A percentile compares a stretch with the other conserved stretches of the same genome.
Evolutionary conservation across 2,329 filamentous ascomycete species (phyloP).

Genomic region (Cladophialophora immunda): DNA sequence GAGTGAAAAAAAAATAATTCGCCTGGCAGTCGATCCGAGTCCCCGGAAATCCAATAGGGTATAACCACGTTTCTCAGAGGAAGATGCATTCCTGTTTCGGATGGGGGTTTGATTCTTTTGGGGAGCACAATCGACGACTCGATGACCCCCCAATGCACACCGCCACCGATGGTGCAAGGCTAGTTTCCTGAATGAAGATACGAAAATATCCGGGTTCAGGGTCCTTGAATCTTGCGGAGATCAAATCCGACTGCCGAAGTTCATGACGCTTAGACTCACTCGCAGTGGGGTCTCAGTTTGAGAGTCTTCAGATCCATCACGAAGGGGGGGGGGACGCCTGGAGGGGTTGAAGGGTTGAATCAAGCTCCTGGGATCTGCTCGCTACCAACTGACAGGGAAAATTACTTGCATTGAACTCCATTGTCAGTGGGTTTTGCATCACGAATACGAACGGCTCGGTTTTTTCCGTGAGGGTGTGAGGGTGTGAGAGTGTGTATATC

Average conservation of each 20-base stretch:
- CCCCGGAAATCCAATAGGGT: not conserved
- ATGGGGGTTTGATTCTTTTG: not conserved
- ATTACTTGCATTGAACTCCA: constrained; percentile 16
- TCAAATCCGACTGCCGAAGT: constrained; percentile 2
- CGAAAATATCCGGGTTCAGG: not conserved
- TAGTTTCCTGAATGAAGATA: not conserved
- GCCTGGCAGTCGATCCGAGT: not conserved
- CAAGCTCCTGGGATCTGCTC: not conserved
- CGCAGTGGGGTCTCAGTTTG: not conserved
- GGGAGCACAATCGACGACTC: not conserved
- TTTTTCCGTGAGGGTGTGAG: constrained; percentile 4
- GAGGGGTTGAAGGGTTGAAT: not conserved
- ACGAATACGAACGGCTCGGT: constrained; percentile 10
- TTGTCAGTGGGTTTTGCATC: constrained; percentile 3
- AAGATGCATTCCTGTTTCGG: not conserved
- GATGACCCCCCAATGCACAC: not conserved
- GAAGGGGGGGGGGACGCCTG: not conserved
- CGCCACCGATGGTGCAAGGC: not conserved
- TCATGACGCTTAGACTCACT: not conserved
- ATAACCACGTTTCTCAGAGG: constrained; percentile 2
- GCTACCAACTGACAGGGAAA: constrained; percentile 4
- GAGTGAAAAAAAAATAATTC: not conserved
- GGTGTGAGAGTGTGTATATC: constrained; percentile 6
- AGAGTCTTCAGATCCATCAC: not conserved
- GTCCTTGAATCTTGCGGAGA: not conserved